Evolutionary conservation across 83 land plant species (phyloP).

Genomic region (Picea abies): DNA sequence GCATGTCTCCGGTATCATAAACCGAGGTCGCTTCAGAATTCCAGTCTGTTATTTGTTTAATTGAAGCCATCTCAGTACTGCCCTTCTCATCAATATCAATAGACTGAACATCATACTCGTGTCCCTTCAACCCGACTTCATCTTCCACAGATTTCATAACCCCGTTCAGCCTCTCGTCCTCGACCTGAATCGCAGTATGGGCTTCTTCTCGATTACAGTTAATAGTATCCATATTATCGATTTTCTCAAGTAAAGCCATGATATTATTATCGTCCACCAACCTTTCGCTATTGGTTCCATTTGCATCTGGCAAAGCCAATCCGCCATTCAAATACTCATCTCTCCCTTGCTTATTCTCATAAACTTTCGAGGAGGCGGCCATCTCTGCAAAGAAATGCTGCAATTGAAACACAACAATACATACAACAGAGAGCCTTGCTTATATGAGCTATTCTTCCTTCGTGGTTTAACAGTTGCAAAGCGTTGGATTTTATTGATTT

Average conservation of each 20-base stretch:
- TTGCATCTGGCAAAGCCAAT: background rate
- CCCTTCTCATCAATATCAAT: background rate
- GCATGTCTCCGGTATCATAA: background rate
- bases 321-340: constrained; percentile 5
- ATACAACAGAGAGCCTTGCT: background rate
- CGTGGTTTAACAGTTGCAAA: too few species aligned
- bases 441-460: too few species aligned
- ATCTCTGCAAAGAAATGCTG: background rate
- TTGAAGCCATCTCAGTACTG: background rate
- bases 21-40: background rate
- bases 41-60: background rate
- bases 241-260: background rate
- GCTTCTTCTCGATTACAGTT: background rate
- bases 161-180: background rate
- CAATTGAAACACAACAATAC: background rate
- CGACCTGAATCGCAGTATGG: background rate
- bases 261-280: background rate
- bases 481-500: too few species aligned
- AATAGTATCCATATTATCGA: background rate
- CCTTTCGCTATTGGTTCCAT: background rate
- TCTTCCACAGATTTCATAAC: background rate
- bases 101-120: too few species aligned
- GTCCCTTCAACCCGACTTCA: background rate
- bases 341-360: constrained; percentile 1
- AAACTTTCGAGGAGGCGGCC: background rate